A percentile compares a stretch with the other conserved stretches of the same genome.
Evolutionary conservation across 148 eudicot species (phyloP).

Genomic region (Polygonum maritimum): DNA sequence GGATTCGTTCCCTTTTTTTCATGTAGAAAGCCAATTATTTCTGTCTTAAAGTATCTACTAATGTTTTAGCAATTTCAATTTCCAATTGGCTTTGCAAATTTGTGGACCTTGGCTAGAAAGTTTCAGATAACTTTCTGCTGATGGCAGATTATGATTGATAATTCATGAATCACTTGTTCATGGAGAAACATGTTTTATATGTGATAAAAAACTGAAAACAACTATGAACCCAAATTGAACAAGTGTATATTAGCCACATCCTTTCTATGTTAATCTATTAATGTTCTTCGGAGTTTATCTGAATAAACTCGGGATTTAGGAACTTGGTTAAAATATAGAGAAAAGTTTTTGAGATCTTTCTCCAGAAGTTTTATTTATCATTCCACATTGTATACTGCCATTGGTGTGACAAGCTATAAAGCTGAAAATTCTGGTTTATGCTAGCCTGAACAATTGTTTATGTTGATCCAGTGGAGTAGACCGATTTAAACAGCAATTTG

Average conservation of each 20-base stretch:
- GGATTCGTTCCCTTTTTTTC: not conserved
- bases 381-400: not conserved
- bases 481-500: slow-evolving; percentile 80
- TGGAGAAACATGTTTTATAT: not conserved
- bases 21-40: not conserved
- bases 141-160: not conserved
- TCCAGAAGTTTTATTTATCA: not conserved
- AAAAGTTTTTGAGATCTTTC: not conserved
- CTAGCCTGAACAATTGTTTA: not conserved
- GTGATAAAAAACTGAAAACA: not conserved
- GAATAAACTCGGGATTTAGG: not conserved
- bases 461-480: slow-evolving; percentile 64
- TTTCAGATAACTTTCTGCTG: not conserved
- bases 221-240: not conserved
- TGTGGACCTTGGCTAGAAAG: not conserved
- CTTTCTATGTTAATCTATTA: not conserved
- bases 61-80: not conserved
- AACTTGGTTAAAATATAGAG: not conserved
- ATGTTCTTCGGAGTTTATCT: not conserved
- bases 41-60: not conserved
- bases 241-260: not conserved
- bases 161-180: not conserved
- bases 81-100: not conserved
- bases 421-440: not conserved
- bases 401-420: not conserved